Evolutionary conservation across 768 basidiomycete genomes (phyloP).

Genomic region (Tulasnella sp.): DNA sequence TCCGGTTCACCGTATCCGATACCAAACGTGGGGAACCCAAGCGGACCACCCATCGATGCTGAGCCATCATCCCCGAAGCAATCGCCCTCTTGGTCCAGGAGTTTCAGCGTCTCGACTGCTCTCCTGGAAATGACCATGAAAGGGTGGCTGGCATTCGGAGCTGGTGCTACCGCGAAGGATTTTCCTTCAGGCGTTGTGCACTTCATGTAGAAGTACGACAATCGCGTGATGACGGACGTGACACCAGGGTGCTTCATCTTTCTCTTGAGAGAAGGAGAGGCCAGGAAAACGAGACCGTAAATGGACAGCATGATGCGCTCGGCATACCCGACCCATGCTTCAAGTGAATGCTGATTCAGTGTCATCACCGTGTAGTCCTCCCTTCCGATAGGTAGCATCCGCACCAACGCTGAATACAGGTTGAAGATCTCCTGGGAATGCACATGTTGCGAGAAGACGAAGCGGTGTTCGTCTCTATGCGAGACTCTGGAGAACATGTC

Average conservation of each 20-base stretch:
- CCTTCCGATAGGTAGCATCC: constrained; percentile 74
- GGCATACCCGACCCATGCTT: constrained; percentile 62
- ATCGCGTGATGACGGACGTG: constrained; percentile 58
- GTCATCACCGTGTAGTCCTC: constrained; percentile 49
- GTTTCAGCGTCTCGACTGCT: constrained; percentile 67
- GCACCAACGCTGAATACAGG: constrained; percentile 63
- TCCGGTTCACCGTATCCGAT: constrained; percentile 46
- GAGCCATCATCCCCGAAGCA: constrained; percentile 60
- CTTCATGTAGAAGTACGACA: constrained; percentile 54
- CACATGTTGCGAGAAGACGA: constrained; percentile 55
- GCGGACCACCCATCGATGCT: constrained; percentile 34
- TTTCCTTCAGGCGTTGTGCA: constrained; percentile 45
- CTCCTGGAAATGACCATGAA: constrained; percentile 36
- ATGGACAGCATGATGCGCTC: constrained; percentile 75
- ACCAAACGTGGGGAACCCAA: constrained; percentile 14
- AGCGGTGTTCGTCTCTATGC: constrained; percentile 70
- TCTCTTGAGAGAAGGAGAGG: constrained; percentile 65
- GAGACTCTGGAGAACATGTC: constrained; percentile 76
- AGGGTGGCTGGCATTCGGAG: background rate
- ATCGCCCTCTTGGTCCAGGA: constrained; percentile 69
- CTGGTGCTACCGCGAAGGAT: constrained; percentile 43
- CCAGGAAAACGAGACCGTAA: constrained; percentile 78
- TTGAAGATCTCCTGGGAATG: constrained; percentile 49
- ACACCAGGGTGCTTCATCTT: constrained; percentile 65
- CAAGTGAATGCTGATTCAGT: constrained; percentile 50